Percentiles rank a stretch among this genome's conserved stretches.
Conservation (phyloP, 371 early-diverging fungal species). For the Apophysomyces ossiformis region DNA sequence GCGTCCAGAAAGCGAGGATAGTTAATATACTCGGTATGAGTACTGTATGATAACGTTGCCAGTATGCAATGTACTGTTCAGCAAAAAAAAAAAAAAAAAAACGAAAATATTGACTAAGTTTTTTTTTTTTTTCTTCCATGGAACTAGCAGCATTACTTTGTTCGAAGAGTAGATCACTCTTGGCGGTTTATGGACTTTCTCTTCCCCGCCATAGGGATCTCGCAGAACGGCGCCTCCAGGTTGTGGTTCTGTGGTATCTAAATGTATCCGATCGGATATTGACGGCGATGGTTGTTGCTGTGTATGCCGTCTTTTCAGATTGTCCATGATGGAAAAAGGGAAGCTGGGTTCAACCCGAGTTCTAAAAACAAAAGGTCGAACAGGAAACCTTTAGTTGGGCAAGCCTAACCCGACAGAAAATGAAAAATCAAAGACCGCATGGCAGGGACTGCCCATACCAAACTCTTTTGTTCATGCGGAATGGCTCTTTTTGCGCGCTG, state of each 20-base stretch:
- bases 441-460: too few species aligned
- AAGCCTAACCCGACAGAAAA: background rate
- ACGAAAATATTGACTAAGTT: background rate
- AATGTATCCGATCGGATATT: constrained; percentile 1
- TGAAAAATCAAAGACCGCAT: background rate
- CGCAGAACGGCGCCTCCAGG: background rate
- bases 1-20: constrained; percentile 73
- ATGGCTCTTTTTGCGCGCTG: too few species aligned
- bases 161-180: constrained; percentile 39
- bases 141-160: constrained; percentile 27
- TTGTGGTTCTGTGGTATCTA: background rate
- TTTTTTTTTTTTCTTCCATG: background rate
- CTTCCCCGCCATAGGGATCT: constrained; percentile 21
- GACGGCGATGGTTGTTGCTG: constrained; percentile 18
- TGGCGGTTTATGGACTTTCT: constrained; percentile 28
- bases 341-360: background rate
- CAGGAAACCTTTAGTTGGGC: too few species aligned
- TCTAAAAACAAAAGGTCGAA: too few species aligned
- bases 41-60: constrained; percentile 54
- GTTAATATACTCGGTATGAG: constrained; percentile 65
- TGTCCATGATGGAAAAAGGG: constrained; percentile 31
- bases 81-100: background rate
- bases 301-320: constrained; percentile 47
- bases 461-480: too few species aligned
- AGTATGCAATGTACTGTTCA: constrained; percentile 49